Conservation (phyloP, 495 filamentous ascomycete genomes). For the Aspergillus wentii region DNA sequence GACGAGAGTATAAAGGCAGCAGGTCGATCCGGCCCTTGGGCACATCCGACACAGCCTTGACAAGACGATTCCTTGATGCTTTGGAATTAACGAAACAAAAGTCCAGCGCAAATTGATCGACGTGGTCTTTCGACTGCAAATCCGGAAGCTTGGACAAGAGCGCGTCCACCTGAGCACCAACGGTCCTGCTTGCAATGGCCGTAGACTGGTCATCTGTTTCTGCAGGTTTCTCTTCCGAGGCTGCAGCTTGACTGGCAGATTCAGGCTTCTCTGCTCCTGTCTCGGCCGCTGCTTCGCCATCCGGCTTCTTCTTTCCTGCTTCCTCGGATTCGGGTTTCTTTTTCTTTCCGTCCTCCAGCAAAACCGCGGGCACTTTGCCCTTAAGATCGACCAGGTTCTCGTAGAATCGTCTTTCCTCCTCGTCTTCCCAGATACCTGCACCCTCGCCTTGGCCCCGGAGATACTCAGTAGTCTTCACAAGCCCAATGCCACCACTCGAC, state of each 20-base stretch:
- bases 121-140: conserved; percentile 80
- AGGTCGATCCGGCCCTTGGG: conserved; percentile 91
- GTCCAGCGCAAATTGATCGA: conserved; percentile 88
- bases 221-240: conserved; percentile 50
- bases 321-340: conserved; percentile 80
- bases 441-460: conserved; percentile 85
- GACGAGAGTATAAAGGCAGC: conserved; percentile 84
- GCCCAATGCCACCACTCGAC: conserved; percentile 74
- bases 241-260: conserved; percentile 10
- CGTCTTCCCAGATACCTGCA: conserved; percentile 98
- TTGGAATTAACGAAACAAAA: conserved; percentile 99
- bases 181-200: conserved; percentile 95
- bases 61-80: conserved; percentile 86
- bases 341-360: conserved; percentile 92
- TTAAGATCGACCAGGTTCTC: conserved; percentile 95
- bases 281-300: conserved; percentile 27
- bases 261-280: conserved; percentile 26
- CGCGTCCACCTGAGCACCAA: conserved; percentile 94
- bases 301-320: conserved; percentile 48
- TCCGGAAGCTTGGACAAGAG: conserved; percentile 84
- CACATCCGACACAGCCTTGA: conserved; percentile 90
- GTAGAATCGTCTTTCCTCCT: conserved; percentile 96
- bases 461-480: conserved; percentile 92
- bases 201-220: conserved; percentile 78
- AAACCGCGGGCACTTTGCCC: conserved; percentile 86